Base-by-base conservation (phyloP, 2,329 filamentous ascomycete species). In the Microcera coccophila region DNA sequence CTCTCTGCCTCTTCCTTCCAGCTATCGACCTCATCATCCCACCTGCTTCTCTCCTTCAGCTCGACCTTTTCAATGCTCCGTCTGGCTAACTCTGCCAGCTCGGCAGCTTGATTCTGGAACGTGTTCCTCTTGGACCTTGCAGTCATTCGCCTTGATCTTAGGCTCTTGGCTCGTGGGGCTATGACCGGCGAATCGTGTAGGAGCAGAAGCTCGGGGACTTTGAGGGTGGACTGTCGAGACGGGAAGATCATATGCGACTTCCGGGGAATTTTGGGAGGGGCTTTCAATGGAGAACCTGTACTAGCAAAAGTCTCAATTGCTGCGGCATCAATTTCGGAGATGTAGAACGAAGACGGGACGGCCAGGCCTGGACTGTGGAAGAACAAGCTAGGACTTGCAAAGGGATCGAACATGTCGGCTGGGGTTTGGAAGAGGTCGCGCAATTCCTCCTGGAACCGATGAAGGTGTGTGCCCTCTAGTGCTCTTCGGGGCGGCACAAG, bases 301-400 rank as follows among this genome's bases (percentile, higher is more conserved):
- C 58, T 53, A 15, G 51, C 45, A 46, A 62, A 29, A 35, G 57
- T 40, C 33, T 59, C 50, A 20, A 61, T 43, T 22, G 55, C 53
- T 16, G 41, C 41, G 1, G 57, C 47, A 29, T 65, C 53, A 10
- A 62, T 53, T 4, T 55, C 58, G 2, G 66, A 63, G 33, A 60
- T 53, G 44, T 60, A 51, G 48, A 80, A 79, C 2, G 67, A 65
- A 2, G 62, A 61, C 1, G 76, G 75, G 0, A 73, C 62, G 1
- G 64, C 50, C 4, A 78, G 44, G 0, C 73, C 75, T 0, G 79
- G 61, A 0, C 69, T 74, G 38, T 76, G 75, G 52, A 84, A 82
- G 54, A 83, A 75, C 1, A 83, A 66, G 39, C 69, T 67, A 1
- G 81, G 71, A 45, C 77, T 81, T 4, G 72, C 77, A 57, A 83